Conservation (phyloP, 805 yeast genomes). For the Teunomyces funiuensis region DNA sequence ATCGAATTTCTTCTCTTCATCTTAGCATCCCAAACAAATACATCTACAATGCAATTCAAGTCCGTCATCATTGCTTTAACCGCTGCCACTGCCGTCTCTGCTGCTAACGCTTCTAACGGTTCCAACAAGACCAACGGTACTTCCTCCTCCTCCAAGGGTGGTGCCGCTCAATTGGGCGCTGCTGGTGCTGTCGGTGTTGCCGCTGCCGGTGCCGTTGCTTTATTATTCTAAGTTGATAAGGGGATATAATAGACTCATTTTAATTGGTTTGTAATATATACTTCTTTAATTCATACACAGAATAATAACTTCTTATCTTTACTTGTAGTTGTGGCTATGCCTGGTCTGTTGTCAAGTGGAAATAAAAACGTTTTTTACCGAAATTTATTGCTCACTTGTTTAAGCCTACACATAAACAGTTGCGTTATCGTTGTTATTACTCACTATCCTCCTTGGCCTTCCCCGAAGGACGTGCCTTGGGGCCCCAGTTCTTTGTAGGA, state of each 20-base stretch:
- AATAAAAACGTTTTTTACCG: no score
- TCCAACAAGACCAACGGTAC: constrained; percentile 34
- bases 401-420: no score
- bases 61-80: constrained; percentile 67
- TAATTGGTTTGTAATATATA: constrained; percentile 5
- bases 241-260: constrained; percentile 6
- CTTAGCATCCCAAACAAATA: constrained; percentile 6
- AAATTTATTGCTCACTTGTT: no score
- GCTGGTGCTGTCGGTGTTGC: constrained; percentile 77
- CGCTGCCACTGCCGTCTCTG: constrained; percentile 67
- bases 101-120: constrained; percentile 50
- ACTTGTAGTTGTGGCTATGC: no score
- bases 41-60: constrained; percentile 66
- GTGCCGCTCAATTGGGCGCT: constrained; percentile 49
- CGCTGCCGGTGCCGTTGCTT: constrained; percentile 78
- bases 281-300: constrained; percentile 5
- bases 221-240: constrained; percentile 40
- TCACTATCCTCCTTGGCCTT: constrained; percentile 4
- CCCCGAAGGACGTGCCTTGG: constrained; percentile 70
- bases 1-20: constrained; percentile 6
- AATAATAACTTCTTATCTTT: constrained; percentile 2
- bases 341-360: no score
- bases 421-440: no score
- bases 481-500: constrained; percentile 97
- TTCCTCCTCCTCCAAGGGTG: constrained; percentile 35